Evolutionary conservation across 306 rosid species (phyloP), one percentile per base, ranked within the genome.

Genomic region (Cicer bijugum): DNA sequence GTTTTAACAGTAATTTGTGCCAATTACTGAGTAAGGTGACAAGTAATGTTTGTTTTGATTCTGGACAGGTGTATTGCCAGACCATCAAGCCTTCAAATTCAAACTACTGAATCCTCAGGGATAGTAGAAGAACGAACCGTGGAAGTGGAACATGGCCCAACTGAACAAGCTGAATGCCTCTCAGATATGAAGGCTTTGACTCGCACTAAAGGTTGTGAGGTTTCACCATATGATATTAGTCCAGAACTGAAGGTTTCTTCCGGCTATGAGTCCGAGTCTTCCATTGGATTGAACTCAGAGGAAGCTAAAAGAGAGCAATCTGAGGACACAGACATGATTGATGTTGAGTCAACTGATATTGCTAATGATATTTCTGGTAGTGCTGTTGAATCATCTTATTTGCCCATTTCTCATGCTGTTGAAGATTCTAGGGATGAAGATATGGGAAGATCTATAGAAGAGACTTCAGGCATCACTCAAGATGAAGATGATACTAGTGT

Each of bases 21-120:
- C 9, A 9, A 20, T 59, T 66, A 15, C 71, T 50, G 15, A 62
- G 15, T 60, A 71, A 75, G 28, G 42, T 55, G 59, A 7, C 15
- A 47, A 80, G 15, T 64, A 57, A n/a, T 81, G 37, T 7, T 58
- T 55, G 71, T 20, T 69, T 47, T 85, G 62, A 75, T 47, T 17
- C 19, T 80, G 82, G 53, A 53, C 88, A 95, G 99, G 88, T 84
- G 80, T 20, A 79, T 45, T 65, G 86, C 97, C 8, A 88, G 93
- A 46, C 78, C 86, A 37, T 82, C 92, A 28, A 78, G 89, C 59
- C 90, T 88, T 72, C 87, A 79, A 75, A 82, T 87, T 72, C 89
- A 75, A 77, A 78, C 84, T 60, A 57, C 16, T 1, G 87, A 93
- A 78, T 66, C 86, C 78, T 77, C 81, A 60, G 86, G 58, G 81